These are phyloP conservation scores for Skeletonema grethae DNA, from an alignment of 108 stramenopile species.

Conservation along the genomic window DNA sequence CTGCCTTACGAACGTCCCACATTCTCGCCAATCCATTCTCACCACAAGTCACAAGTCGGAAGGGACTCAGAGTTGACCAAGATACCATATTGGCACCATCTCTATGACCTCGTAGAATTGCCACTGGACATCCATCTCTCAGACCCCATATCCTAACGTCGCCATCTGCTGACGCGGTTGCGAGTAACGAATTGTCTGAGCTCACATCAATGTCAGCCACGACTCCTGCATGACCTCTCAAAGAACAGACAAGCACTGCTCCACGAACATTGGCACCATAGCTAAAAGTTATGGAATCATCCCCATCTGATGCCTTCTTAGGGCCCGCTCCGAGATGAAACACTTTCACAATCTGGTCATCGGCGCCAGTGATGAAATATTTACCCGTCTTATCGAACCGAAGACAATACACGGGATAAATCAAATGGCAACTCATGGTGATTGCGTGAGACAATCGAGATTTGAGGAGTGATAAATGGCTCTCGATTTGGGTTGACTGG, in stretches of 20 bases:
- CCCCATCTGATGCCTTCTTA: background rate
- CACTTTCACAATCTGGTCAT: conserved; percentile 91
- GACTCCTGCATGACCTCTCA: conserved; percentile 93
- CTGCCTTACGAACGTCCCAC: conserved; percentile 87
- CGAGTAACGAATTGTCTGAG: conserved; percentile 87
- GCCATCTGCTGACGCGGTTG: conserved; percentile 88
- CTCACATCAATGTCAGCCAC: conserved; percentile 92
- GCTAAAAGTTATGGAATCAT: conserved; percentile 18
- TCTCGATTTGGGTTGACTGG: conserved; percentile 3
- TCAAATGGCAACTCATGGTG: conserved; percentile 85
- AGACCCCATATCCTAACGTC: conserved; percentile 90
- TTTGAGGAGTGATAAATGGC: conserved; percentile 50
- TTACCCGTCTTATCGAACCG: conserved; percentile 89
- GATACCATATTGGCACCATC: conserved; percentile 85
- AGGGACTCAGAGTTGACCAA: conserved; percentile 80
- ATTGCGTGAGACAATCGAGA: conserved; percentile 72
- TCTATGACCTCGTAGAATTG: conserved; percentile 80
- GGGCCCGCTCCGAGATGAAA: conserved; percentile 68
- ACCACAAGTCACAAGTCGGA: conserved; percentile 76
- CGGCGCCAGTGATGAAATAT: conserved; percentile 94
- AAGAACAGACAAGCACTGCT: conserved; percentile 79
- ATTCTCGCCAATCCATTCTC: conserved; percentile 77
- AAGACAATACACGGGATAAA: conserved; percentile 87
- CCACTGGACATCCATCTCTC: conserved; percentile 83
- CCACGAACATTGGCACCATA: conserved; percentile 72